phyloP scores from a whole-genome alignment of 495 filamentous ascomycete genomes.

The Podospora fimiseda region DNA sequence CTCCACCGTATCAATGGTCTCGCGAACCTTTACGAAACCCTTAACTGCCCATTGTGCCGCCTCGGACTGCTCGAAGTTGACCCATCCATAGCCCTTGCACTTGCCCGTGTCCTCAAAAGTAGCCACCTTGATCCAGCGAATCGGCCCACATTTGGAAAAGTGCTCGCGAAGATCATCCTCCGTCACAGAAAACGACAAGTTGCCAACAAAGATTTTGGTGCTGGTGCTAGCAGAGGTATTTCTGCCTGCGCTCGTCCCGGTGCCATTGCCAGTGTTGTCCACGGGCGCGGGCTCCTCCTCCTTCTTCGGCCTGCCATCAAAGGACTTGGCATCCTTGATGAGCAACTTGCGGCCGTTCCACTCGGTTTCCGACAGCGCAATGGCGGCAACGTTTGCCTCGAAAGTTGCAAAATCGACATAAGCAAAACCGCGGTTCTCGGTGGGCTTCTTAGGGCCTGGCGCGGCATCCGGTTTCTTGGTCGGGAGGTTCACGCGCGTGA shows the following conservation, averaged over 20 bases:
- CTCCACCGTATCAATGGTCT: conserved; percentile 48
- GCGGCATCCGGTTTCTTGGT: conserved; percentile 29
- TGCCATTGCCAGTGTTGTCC: neutral
- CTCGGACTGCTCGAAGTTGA: conserved; percentile 75
- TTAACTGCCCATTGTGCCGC: conserved; percentile 71
- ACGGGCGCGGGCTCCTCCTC: conserved; percentile 31
- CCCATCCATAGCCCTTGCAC: conserved; percentile 96
- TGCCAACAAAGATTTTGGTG: conserved; percentile 84
- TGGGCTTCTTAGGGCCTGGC: conserved; percentile 24
- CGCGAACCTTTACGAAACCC: conserved; percentile 64
- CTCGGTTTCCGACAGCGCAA: conserved; percentile 74
- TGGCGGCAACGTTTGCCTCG: conserved; percentile 59
- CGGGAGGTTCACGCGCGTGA: conserved; percentile 82
- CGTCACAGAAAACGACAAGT: conserved; percentile 78
- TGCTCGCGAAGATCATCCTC: conserved; percentile 72
- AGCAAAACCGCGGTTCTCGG: conserved; percentile 77
- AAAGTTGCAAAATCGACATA: conserved; percentile 84
- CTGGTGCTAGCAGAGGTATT: conserved; percentile 50
- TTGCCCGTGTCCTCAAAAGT: conserved; percentile 96
- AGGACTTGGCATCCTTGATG: conserved; percentile 86
- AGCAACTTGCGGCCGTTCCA: conserved; percentile 69
- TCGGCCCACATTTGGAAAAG: conserved; percentile 73
- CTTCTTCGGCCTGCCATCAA: conserved; percentile 63
- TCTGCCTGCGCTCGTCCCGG: too few relatives aligned
- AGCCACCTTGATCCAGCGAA: conserved; percentile 75